Conservation (phyloP, 257 asterid genomes). For the Ligustrum vulgare region DNA sequence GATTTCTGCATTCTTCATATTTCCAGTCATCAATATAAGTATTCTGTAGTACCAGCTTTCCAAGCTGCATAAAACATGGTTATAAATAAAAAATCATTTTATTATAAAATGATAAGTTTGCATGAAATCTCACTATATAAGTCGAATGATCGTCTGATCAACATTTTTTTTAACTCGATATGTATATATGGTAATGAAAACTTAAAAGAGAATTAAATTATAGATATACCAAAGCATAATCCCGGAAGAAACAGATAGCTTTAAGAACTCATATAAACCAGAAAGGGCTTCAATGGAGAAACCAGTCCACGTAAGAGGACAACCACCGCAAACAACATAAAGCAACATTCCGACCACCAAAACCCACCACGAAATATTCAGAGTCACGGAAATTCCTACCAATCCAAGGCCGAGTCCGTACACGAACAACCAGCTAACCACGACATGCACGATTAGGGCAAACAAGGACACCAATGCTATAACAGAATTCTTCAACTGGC, state of each 20-base stretch:
- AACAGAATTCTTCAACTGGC: no score
- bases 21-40: conserved; percentile 28
- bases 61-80: conserved; percentile 6
- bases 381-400: conserved; percentile 40
- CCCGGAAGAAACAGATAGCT: conserved; percentile 66
- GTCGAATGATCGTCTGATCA: no score
- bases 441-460: no score
- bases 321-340: conserved; percentile 50
- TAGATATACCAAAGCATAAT: conserved; percentile 56
- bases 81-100: no score
- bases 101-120: no score
- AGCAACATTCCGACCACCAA: conserved; percentile 35
- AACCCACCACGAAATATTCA: conserved; percentile 65
- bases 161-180: no score
- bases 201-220: not conserved
- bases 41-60: conserved; percentile 34
- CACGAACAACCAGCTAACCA: no score
- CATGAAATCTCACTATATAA: no score
- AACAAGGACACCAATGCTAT: no score
- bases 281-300: conserved; percentile 56
- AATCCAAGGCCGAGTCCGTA: conserved; percentile 23
- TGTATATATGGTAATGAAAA: no score
- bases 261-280: conserved; percentile 66
- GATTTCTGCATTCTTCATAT: conserved; percentile 20
- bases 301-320: conserved; percentile 66